Evolutionary conservation across 2,329 filamentous ascomycete genomes (phyloP).

Genomic region (Botrytis porri): DNA sequence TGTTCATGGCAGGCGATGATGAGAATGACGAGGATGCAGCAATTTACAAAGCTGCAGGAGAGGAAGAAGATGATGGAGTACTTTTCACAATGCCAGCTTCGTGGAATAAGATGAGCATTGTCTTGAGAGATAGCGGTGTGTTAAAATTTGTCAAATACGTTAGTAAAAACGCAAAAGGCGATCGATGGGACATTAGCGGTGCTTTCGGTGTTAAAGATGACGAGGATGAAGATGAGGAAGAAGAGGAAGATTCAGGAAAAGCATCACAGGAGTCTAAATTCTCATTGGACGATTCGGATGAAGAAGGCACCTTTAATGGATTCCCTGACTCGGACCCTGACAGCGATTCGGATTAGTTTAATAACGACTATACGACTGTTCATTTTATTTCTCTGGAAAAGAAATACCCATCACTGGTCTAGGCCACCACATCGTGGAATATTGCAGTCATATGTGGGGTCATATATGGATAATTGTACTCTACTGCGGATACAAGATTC

Average conservation of each 20-base stretch:
- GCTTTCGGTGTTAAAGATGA: slow-evolving; percentile 68
- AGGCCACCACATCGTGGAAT: background rate
- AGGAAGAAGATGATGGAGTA: slow-evolving; percentile 71
- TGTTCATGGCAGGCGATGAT: slow-evolving; percentile 91
- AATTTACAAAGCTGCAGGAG: slow-evolving; percentile 70
- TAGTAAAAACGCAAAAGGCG: slow-evolving; percentile 74
- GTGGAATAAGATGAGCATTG: slow-evolving; percentile 92
- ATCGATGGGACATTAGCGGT: slow-evolving; percentile 87
- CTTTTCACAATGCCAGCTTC: slow-evolving; percentile 65
- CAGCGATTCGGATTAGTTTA: slow-evolving; percentile 36
- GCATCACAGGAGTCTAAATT: slow-evolving; percentile 32
- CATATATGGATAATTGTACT: slow-evolving; percentile 3
- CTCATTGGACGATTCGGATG: slow-evolving; percentile 43
- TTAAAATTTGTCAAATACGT: slow-evolving; percentile 97
- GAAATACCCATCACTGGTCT: background rate
- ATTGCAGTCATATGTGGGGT: slow-evolving; percentile 13
- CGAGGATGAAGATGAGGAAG: slow-evolving; percentile 44
- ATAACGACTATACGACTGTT: background rate
- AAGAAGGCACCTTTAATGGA: slow-evolving; percentile 57
- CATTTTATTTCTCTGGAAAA: background rate
- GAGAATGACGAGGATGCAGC: slow-evolving; percentile 73
- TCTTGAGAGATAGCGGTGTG: slow-evolving; percentile 80
- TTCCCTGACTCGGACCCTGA: slow-evolving; percentile 46
- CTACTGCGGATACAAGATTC: slow-evolving; percentile 7
- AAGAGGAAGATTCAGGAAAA: slow-evolving; percentile 33